These are phyloP conservation scores for Scalesia atractyloides DNA, from an alignment of 129 eudicot genomes.

Conservation along the genomic window DNA sequence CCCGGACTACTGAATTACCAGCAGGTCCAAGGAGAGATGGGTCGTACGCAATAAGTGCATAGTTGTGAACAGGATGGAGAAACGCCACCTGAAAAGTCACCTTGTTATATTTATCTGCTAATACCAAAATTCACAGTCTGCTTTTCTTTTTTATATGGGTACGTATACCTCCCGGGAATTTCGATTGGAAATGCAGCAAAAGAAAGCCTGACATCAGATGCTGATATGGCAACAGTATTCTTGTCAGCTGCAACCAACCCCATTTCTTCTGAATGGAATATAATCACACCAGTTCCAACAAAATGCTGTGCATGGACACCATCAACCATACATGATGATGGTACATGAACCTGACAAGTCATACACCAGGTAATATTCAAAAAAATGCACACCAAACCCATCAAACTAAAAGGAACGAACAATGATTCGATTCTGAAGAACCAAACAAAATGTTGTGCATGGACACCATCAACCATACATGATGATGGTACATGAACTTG, in stretches of 20 bases:
- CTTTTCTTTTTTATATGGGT: not conserved
- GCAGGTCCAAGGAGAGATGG: constrained; percentile 85
- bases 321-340: constrained; percentile 94
- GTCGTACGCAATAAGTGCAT: constrained; percentile 82
- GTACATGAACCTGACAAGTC: constrained; percentile 76
- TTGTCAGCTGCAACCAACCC: constrained; percentile 91
- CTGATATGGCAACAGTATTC: constrained; percentile 88
- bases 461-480: constrained; percentile 96
- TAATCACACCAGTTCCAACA: constrained; percentile 90
- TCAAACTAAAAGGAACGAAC: not conserved
- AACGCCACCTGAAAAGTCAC: constrained; percentile 66
- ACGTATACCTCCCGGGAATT: constrained; percentile 80
- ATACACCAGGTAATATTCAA: constrained; percentile 5
- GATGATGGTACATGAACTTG: constrained; percentile 95
- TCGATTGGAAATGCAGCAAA: constrained; percentile 98
- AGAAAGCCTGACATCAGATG: constrained; percentile 91
- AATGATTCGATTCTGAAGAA: not conserved
- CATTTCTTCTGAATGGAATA: constrained; percentile 81
- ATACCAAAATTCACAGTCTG: not conserved
- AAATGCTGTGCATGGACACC: constrained; percentile 93
- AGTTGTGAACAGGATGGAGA: constrained; percentile 95
- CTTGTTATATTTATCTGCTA: not conserved
- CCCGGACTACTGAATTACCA: constrained; percentile 78
- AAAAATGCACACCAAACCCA: constrained; percentile 6
- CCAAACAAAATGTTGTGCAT: constrained; percentile 81